Percentiles rank a stretch among this genome's conserved stretches.
phyloP scores from a whole-genome alignment of 345 rosid species.

The Turnera subulata region DNA sequence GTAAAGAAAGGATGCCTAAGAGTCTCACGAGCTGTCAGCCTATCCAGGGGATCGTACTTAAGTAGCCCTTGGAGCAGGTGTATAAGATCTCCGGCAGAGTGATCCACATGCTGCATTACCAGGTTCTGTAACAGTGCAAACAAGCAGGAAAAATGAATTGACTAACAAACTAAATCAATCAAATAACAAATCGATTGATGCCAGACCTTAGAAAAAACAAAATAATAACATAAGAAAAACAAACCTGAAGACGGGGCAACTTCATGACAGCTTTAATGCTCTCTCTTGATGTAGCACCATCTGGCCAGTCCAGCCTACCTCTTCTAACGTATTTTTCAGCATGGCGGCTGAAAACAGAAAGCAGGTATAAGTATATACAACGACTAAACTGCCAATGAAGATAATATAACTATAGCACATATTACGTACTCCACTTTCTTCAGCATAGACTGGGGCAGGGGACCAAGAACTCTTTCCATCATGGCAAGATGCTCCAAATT shows the following conservation, averaged over 20 bases:
- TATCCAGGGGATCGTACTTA: too few relatives aligned
- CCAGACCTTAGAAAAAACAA: too few relatives aligned
- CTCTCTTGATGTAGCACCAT: constrained; percentile 75
- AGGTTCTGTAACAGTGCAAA: too few relatives aligned
- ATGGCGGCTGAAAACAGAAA: constrained; percentile 44
- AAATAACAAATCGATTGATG: too few relatives aligned
- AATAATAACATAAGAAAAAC: neutral
- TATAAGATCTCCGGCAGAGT: too few relatives aligned
- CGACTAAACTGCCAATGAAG: neutral
- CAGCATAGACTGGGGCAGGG: constrained; percentile 63
- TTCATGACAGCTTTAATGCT: constrained; percentile 73
- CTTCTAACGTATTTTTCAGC: constrained; percentile 77
- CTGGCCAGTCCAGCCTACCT: constrained; percentile 88
- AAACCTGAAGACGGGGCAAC: constrained; percentile 79
- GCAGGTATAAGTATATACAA: neutral
- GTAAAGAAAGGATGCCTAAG: too few relatives aligned
- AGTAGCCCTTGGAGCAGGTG: too few relatives aligned
- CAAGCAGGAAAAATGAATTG: too few relatives aligned
- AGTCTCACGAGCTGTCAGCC: too few relatives aligned
- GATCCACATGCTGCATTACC: too few relatives aligned
- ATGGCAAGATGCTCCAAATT: constrained; percentile 89
- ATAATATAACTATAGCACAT: neutral
- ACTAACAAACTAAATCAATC: too few relatives aligned
- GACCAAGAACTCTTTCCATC: constrained; percentile 89
- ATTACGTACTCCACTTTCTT: constrained; percentile 67